phyloP scores from a whole-genome alignment of 2,329 filamentous ascomycete species.

The Nemania sp. region DNA sequence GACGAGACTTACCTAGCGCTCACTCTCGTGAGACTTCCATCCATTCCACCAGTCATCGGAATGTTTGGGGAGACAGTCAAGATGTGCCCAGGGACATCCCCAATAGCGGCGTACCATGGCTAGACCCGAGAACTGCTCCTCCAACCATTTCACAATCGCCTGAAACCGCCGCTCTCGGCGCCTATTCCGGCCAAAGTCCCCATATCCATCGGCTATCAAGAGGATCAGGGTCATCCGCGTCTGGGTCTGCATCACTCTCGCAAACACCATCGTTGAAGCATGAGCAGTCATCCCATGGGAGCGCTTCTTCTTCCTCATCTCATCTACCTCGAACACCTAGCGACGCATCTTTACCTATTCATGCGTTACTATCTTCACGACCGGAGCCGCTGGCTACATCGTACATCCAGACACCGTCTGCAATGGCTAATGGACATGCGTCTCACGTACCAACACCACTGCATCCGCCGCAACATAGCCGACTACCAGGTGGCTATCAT shows the following conservation, averaged over 20 bases:
- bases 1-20: constrained; percentile 36
- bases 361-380: constrained; percentile 54
- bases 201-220: constrained; percentile 4
- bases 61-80: constrained; percentile 30
- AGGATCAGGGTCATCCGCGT: constrained; percentile 31
- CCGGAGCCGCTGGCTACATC: constrained; percentile 31
- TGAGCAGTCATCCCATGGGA: constrained; percentile 43
- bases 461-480: constrained; percentile 25
- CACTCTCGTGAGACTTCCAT: constrained; percentile 35
- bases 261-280: constrained; percentile 48
- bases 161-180: constrained; percentile 28
- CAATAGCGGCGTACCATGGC: constrained; percentile 26
- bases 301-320: constrained; percentile 47
- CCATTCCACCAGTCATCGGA: constrained; percentile 25
- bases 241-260: constrained; percentile 34
- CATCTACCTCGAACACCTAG: constrained; percentile 49
- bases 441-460: constrained; percentile 28
- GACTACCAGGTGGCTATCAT: constrained; percentile 15
- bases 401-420: constrained; percentile 16
- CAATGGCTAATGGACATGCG: constrained; percentile 9
- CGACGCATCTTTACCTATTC: constrained; percentile 58
- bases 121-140: constrained; percentile 32
- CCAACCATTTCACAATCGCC: constrained; percentile 32
- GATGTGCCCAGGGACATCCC: constrained; percentile 24
- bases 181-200: constrained; percentile 20